Base-by-base conservation (phyloP, 2,329 filamentous ascomycete species). In the Alternaria arbusti region DNA sequence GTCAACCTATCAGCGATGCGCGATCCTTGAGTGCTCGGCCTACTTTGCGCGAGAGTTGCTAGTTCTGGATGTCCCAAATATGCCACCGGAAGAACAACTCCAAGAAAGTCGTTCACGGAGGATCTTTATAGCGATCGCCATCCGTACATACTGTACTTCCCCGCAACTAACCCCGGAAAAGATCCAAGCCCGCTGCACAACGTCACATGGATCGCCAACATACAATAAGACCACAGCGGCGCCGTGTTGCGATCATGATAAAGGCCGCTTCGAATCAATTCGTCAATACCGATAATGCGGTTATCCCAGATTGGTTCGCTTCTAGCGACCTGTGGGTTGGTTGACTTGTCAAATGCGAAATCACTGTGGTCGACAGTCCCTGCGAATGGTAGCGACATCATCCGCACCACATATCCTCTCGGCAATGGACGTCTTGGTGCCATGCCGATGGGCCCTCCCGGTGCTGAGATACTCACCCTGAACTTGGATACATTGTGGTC, bases 401-500 rank as follows among this genome's bases (percentile, higher is more conserved):
- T 77, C 32, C 68, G 70, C 15, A 67, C 70, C 3, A 67, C 74
- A 3, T 86, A 84, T 66, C 82, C 82, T 0, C 66, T 86, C n/a
- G 84, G 84, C 12, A 86, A 86, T 74, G 84, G 84, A 1, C 81
- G 78, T 49, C 72, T 86, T 17, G 83, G 80, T 78, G 82, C 79
- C 3, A 80, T 86, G 28, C 78, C 82, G 0, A 83, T 83, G 58
- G 84, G 84, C 0, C 64, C 74, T 15, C 78, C 84, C 0, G 81
- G 81, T 3, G 65, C 73, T 2, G 84, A 86, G 52, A 81, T 78
- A 23, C 56, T 86, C 6, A 80, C 76, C 20, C 59, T 86, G 40
- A 86, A 86, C 54, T 66, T 84, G 17, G 85, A 87, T 60, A 83
- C 78, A 2, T 66, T 86, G 2, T 86, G 84, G 85, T 82, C 81